These are phyloP conservation scores for Penicillium sp. DNA, from an alignment of 2,329 filamentous ascomycete species.

Conservation along the genomic window DNA sequence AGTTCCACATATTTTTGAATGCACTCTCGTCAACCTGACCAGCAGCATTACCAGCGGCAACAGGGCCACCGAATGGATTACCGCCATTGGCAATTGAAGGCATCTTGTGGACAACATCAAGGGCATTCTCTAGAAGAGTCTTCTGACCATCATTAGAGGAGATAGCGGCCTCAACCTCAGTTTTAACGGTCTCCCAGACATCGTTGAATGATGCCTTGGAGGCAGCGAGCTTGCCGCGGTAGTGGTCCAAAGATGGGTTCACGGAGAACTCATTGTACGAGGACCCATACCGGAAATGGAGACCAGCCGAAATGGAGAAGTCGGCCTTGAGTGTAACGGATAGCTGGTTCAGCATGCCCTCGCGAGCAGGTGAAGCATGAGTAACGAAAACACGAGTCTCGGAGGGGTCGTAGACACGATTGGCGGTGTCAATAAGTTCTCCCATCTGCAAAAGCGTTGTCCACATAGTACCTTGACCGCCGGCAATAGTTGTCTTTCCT, in stretches of 20 bases:
- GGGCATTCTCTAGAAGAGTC: conserved; percentile 82
- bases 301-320: conserved; percentile 94
- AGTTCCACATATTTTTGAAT: conserved; percentile 99
- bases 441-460: conserved; percentile 97
- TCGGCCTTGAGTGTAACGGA: conserved; percentile 97
- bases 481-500: conserved; percentile 94
- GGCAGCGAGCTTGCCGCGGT: conserved; percentile 94
- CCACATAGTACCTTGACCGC: conserved; percentile 99
- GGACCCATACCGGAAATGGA: conserved; percentile 97
- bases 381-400: conserved; percentile 97
- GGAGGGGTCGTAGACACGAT: conserved; percentile 96
- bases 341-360: conserved; percentile 95
- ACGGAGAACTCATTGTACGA: conserved; percentile 99
- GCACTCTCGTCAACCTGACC: conserved; percentile 97
- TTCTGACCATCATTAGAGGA: conserved; percentile 91
- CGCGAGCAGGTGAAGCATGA: conserved; percentile 91
- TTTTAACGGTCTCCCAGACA: conserved; percentile 98
- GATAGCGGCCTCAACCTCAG: conserved; percentile 92
- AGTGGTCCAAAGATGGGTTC: conserved; percentile 96
- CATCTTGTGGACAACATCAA: conserved; percentile 98
- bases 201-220: conserved; percentile 99
- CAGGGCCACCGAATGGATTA: conserved; percentile 90
- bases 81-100: conserved; percentile 89
- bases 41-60: conserved; percentile 65
- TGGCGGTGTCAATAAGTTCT: conserved; percentile 94